phyloP scores from a whole-genome alignment of 2,329 filamentous ascomycete species.

The Coniochaeta ligniaria region DNA sequence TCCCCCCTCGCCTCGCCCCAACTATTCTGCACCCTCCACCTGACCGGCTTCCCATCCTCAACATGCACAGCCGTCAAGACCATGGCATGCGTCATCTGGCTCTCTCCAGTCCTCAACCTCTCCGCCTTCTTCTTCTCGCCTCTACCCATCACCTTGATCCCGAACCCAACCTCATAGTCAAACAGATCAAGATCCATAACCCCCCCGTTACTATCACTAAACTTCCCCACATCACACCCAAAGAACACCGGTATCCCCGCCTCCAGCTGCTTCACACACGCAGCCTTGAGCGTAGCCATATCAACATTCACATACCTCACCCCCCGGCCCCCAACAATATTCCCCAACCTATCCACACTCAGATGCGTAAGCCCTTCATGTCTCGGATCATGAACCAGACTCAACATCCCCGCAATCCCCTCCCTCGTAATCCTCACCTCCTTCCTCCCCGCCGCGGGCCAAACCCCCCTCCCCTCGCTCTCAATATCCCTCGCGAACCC shows the following conservation, averaged over 20 bases:
- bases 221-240: conserved; percentile 81
- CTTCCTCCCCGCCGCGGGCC: neutral
- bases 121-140: conserved; percentile 57
- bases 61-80: conserved; percentile 81
- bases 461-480: neutral
- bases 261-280: conserved; percentile 70
- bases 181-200: conserved; percentile 75
- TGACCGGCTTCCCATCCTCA: conserved; percentile 56
- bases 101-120: conserved; percentile 66
- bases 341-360: conserved; percentile 72
- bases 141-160: conserved; percentile 59
- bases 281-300: conserved; percentile 63
- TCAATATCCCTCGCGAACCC: conserved; percentile 63
- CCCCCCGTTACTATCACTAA: conserved; percentile 58
- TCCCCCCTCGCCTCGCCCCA: conserved; percentile 67
- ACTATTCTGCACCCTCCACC: conserved; percentile 84
- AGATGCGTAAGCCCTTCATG: conserved; percentile 66
- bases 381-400: conserved; percentile 78
- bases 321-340: conserved; percentile 68
- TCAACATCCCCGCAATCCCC: conserved; percentile 64
- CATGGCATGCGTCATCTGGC: conserved; percentile 88
- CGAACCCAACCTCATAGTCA: conserved; percentile 80
- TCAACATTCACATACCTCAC: conserved; percentile 80
- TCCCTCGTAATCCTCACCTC: conserved; percentile 17
- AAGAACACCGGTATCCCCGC: conserved; percentile 81